phyloP scores from a whole-genome alignment of 192 early-diverging fungal genomes.

The Coemansia sp. region DNA sequence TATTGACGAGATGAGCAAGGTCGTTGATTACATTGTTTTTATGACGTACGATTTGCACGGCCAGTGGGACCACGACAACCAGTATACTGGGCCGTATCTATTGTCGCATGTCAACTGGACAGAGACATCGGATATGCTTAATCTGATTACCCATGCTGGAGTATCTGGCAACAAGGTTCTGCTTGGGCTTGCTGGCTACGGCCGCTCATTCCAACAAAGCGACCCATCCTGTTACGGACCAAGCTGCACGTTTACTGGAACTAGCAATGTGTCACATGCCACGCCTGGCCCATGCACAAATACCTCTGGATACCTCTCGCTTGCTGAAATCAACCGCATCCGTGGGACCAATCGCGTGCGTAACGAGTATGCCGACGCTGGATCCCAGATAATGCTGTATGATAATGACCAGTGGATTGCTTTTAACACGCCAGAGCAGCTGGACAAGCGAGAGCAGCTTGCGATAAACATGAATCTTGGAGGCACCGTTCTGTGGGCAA shows the following conservation, averaged over 20 bases:
- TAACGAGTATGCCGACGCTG: not conserved
- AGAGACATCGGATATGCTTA: slow-evolving; percentile 11
- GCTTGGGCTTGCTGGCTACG: slow-evolving; percentile 20
- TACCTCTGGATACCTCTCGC: slow-evolving; percentile 2
- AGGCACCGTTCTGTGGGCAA: not conserved
- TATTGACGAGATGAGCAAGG: slow-evolving; percentile 14
- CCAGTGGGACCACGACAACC: slow-evolving; percentile 24
- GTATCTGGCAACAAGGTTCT: slow-evolving; percentile 28
- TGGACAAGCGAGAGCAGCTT: slow-evolving; percentile 1
- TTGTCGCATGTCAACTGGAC: slow-evolving; percentile 15
- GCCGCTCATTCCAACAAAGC: slow-evolving; percentile 9
- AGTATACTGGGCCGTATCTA: slow-evolving; percentile 12
- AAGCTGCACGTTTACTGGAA: slow-evolving; percentile 5
- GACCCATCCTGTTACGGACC: not conserved
- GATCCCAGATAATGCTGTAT: slow-evolving; percentile 8
- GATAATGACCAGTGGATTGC: slow-evolving; percentile 24
- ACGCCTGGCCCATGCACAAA: slow-evolving; percentile 9
- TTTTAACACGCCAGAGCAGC: not conserved
- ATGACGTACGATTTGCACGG: slow-evolving; percentile 32
- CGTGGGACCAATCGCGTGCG: not conserved
- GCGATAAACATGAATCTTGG: not conserved
- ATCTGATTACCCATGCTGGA: slow-evolving; percentile 25
- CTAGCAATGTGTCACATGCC: not conserved
- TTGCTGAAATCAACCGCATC: slow-evolving; percentile 6
- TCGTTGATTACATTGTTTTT: slow-evolving; percentile 26